These are phyloP conservation scores for Grosmannia clavigera DNA, from an alignment of 2,329 filamentous ascomycete genomes.

Conservation along the genomic window DNA sequence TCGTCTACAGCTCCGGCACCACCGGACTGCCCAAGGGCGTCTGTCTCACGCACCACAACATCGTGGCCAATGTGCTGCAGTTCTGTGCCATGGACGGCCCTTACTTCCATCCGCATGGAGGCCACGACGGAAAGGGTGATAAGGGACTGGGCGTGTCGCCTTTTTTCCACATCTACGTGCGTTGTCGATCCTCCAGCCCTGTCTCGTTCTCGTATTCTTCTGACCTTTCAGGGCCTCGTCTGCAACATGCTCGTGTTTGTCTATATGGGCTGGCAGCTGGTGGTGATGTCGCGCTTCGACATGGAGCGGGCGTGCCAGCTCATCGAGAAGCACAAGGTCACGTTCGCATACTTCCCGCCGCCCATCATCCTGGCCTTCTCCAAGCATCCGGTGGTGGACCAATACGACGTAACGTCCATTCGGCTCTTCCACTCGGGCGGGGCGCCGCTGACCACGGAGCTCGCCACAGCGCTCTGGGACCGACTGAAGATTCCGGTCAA, in stretches of 20 bases:
- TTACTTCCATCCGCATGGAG: constrained; percentile 44
- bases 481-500: constrained; percentile 71
- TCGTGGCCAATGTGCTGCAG: constrained; percentile 62
- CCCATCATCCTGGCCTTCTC: constrained; percentile 70
- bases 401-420: constrained; percentile 68
- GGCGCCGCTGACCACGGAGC: constrained; percentile 68
- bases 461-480: constrained; percentile 63
- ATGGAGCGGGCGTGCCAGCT: constrained; percentile 65
- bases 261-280: constrained; percentile 50
- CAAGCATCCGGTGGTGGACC: constrained; percentile 65
- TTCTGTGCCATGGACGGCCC: constrained; percentile 37
- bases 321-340: constrained; percentile 64
- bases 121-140: constrained; percentile 51
- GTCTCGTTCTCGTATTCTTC: neutral
- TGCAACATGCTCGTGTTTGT: constrained; percentile 58
- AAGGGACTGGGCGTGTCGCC: constrained; percentile 68
- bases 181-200: constrained; percentile 13
- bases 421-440: constrained; percentile 82
- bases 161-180: constrained; percentile 83
- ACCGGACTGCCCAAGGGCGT: constrained; percentile 89
- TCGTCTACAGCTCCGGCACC: constrained; percentile 83
- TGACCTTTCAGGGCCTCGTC: constrained; percentile 44
- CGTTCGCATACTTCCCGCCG: constrained; percentile 71
- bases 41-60: constrained; percentile 71
- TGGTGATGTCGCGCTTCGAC: constrained; percentile 72